Conservation (phyloP, 129 eudicot genomes). For the Lactuca sativa region DNA sequence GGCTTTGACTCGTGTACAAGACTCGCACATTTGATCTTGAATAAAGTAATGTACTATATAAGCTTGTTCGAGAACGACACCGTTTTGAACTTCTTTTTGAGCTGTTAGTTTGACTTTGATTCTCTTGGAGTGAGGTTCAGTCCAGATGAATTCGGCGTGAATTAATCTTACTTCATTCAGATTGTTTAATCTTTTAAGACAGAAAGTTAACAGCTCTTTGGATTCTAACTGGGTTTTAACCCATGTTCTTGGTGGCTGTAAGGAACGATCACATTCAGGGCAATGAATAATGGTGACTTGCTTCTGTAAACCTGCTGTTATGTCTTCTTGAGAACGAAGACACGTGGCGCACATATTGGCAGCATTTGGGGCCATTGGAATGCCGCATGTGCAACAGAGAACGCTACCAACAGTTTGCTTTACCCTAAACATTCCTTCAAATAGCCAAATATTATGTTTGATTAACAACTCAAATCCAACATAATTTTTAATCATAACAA, state of each 20-base stretch:
- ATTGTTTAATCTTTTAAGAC: conserved; percentile 33
- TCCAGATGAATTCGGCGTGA: conserved; percentile 18
- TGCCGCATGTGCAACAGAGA: conserved; percentile 69
- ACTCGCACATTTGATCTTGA: conserved; percentile 58
- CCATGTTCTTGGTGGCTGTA: conserved; percentile 80
- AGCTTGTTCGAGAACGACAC: conserved; percentile 52
- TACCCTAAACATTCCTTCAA: conserved; percentile 45
- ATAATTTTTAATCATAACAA: no score
- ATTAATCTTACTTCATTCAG: conserved; percentile 1
- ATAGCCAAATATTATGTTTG: no score
- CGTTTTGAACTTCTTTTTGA: conserved; percentile 50
- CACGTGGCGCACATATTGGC: conserved; percentile 79
- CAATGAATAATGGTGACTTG: conserved; percentile 50
- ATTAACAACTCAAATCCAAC: no score
- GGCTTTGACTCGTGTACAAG: conserved; percentile 51
- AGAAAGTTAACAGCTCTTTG: conserved; percentile 59
- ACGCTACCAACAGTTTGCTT: conserved; percentile 57
- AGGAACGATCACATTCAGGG: conserved; percentile 56
- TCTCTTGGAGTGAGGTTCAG: conserved; percentile 22
- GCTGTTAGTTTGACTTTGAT: conserved; percentile 7
- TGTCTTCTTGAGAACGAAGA: conserved; percentile 61
- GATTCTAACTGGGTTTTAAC: conserved; percentile 59
- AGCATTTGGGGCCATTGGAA: conserved; percentile 60
- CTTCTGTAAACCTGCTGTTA: conserved; percentile 62
- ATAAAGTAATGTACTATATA: conserved; percentile 52